These are phyloP conservation scores for Lactuca sativa DNA, from an alignment of 129 eudicot species.

Conservation along the genomic window DNA sequence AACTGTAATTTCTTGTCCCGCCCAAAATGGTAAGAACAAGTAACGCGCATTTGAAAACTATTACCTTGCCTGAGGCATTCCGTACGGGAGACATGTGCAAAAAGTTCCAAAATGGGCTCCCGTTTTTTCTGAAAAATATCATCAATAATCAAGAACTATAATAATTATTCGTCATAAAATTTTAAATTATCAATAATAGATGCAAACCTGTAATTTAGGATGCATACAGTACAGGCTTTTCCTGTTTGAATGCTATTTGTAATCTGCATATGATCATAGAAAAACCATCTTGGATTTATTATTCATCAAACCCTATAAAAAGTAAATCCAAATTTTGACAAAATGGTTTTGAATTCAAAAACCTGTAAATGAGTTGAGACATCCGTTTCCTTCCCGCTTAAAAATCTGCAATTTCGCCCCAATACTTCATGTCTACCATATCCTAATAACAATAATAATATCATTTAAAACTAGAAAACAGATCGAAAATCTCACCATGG, in stretches of 20 bases:
- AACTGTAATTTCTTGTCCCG: too few species aligned
- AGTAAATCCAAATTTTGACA: background rate
- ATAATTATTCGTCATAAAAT: background rate
- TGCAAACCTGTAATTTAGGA: constrained; percentile 82
- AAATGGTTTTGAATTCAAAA: constrained; percentile 15
- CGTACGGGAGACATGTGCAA: constrained; percentile 88
- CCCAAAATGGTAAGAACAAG: background rate
- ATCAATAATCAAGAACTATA: background rate
- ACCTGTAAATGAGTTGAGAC: constrained; percentile 57
- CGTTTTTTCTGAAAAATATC: constrained; percentile 61
- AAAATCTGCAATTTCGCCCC: constrained; percentile 72
- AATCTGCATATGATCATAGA: constrained; percentile 48
- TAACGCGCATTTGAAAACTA: background rate
- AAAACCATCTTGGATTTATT: background rate
- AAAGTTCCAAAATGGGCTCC: constrained; percentile 69
- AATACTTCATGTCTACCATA: constrained; percentile 74
- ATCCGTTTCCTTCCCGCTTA: constrained; percentile 76
- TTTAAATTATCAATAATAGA: background rate
- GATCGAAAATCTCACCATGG: background rate
- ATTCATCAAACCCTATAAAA: background rate
- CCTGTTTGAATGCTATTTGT: constrained; percentile 51
- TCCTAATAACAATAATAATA: constrained; percentile 41
- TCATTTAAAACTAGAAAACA: background rate
- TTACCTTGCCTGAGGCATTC: constrained; percentile 88
- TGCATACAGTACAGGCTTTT: constrained; percentile 68